Evolutionary conservation across 306 rosid species (phyloP), one percentile per base, ranked within the genome.

Genomic region (Trichosanthes truncata): DNA sequence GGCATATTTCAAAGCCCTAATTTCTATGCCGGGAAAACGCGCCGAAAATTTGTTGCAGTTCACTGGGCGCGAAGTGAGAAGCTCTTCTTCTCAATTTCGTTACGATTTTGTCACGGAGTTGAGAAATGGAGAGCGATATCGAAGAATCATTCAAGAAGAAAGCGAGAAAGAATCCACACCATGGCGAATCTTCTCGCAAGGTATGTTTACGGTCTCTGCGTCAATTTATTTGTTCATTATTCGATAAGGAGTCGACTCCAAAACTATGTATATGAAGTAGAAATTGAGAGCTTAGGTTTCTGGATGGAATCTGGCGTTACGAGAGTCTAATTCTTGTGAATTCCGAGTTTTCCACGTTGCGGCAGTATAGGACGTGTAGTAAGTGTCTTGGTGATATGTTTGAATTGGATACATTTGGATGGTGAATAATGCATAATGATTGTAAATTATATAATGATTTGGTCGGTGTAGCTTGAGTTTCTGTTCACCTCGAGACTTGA

Each of bases 81-180:
- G 63, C 31, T 20, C 67, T 23, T 41, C 33, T 65, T 12, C n/a
- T 73, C 59, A 26, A 26, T 14, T 48, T 65, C 46, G 6, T 4
- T 36, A n/a, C 48, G 46, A 65, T 65, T 38, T 18, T 72, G 13
- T 5, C 3, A 9, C 53, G 75, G 15, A 69, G 33, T 13, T 33
- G 6, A 69, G 31, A 20, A 12, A 88, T 88, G 91, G 87, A 84
- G 69, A 85, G 87, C 83, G 91, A 88, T 80, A 71, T 80, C 59
- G 91, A 88, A 7, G 90, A 83, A 63, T 84, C 84, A 41, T 72
- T 56, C 51, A 77, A 77, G 80, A 82, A 85, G 82, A 67, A 78
- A 46, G 82, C 82, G 13, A 82, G 86, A 53, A 85, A 78, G 53
- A 80, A 31, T 78, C 62, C 81, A 11, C 46, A 57, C 18, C 71